A percentile compares a stretch with the other conserved stretches of the same genome.
Conservation (phyloP, 805 yeast genomes). For the Wickerhamiella dianesei region DNA sequence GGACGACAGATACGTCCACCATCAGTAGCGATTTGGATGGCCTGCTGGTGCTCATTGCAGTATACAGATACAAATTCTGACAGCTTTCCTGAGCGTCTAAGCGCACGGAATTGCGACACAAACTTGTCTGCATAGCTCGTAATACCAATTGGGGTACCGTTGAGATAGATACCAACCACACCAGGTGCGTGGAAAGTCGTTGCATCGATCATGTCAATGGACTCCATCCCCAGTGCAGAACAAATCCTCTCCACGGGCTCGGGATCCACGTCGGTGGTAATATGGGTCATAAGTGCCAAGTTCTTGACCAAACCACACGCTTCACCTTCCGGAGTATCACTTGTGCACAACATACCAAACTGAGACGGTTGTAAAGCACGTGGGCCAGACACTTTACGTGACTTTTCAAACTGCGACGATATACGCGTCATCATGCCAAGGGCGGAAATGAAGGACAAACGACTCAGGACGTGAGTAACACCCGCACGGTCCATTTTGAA, state of each 20-base stretch:
- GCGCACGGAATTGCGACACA: constrained; percentile 58
- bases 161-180: constrained; percentile 75
- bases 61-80: constrained; percentile 87
- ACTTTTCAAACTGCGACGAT: constrained; percentile 96
- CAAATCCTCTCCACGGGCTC: constrained; percentile 71
- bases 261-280: constrained; percentile 96
- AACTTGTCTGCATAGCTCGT: constrained; percentile 78
- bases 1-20: constrained; percentile 99
- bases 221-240: constrained; percentile 77
- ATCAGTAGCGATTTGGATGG: constrained; percentile 96
- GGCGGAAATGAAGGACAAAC: constrained; percentile 86
- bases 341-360: constrained; percentile 96
- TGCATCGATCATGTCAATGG: constrained; percentile 66
- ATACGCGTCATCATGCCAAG: constrained; percentile 99
- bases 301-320: constrained; percentile 98
- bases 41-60: constrained; percentile 75
- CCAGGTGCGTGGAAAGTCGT: constrained; percentile 62
- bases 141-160: constrained; percentile 89
- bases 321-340: constrained; percentile 99
- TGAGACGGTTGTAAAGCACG: constrained; percentile 98
- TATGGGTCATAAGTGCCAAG: constrained; percentile 95
- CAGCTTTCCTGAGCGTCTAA: constrained; percentile 73
- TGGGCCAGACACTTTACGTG: constrained; percentile 96
- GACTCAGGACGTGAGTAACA: constrained; percentile 88
- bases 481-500: constrained; percentile 99